These are phyloP conservation scores for Phialophora verrucosa DNA, from an alignment of 2,329 filamentous ascomycete species.

Conservation along the genomic window DNA sequence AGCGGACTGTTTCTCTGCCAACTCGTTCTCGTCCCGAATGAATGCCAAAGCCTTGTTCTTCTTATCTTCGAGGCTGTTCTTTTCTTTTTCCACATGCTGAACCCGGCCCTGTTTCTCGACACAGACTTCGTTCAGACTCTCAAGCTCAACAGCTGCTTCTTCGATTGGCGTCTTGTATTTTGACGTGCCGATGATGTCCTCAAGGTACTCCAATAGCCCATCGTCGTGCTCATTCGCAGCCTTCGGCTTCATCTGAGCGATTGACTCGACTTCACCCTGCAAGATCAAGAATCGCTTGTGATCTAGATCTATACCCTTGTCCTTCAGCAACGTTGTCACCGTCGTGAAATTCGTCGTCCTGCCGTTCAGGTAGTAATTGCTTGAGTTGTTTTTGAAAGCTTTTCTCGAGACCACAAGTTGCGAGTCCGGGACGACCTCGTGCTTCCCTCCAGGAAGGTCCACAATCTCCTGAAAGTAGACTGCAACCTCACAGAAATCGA, in stretches of 20 bases:
- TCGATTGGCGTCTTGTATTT: constrained; percentile 98
- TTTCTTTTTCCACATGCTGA: constrained; percentile 97
- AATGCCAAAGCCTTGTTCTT: constrained; percentile 92
- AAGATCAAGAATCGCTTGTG: constrained; percentile 98
- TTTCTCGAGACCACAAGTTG: constrained; percentile 85
- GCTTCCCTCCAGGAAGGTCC: constrained; percentile 77
- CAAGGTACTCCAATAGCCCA: constrained; percentile 91
- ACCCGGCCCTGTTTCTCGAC: constrained; percentile 94
- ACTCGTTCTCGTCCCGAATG: constrained; percentile 90
- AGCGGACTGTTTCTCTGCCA: constrained; percentile 84
- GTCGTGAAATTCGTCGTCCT: constrained; percentile 89
- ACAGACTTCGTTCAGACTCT: constrained; percentile 91
- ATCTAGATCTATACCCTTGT: constrained; percentile 90
- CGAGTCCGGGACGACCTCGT: constrained; percentile 80
- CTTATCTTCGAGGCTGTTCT: constrained; percentile 88
- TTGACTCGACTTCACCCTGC: constrained; percentile 97
- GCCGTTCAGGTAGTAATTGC: constrained; percentile 96
- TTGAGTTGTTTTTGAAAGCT: constrained; percentile 97
- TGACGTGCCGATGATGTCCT: constrained; percentile 98
- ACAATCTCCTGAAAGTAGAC: constrained; percentile 96
- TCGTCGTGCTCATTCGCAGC: constrained; percentile 95
- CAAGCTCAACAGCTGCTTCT: constrained; percentile 86
- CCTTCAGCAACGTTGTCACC: constrained; percentile 84
- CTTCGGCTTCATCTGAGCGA: constrained; percentile 99
- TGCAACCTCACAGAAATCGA: constrained; percentile 92